phyloP scores from a whole-genome alignment of 2,329 filamentous ascomycete species.

The Claviceps sorghi region DNA sequence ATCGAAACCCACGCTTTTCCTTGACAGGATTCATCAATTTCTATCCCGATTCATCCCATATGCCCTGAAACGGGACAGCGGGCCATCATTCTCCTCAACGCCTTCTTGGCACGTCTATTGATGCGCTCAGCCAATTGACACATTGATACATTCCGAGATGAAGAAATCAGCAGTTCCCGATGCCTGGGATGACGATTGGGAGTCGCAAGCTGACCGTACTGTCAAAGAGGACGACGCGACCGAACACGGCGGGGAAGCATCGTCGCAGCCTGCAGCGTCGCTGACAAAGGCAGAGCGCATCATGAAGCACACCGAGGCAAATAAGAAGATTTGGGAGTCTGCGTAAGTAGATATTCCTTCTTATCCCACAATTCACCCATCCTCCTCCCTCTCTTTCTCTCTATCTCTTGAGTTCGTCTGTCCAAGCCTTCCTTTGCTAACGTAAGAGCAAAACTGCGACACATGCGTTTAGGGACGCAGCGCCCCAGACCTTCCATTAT shows the following conservation, averaged over 20 bases:
- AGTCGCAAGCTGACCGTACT: constrained; percentile 52
- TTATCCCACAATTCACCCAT: constrained; percentile 3
- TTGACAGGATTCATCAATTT: background rate
- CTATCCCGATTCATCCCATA: background rate
- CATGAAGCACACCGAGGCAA: constrained; percentile 68
- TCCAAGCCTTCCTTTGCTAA: constrained; percentile 2
- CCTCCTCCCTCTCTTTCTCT: background rate
- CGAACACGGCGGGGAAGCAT: constrained; percentile 10
- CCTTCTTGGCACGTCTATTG: background rate
- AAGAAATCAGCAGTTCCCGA: constrained; percentile 42
- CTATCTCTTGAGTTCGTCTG: background rate
- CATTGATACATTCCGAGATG: constrained; percentile 21
- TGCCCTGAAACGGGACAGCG: background rate
- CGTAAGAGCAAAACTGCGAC: background rate
- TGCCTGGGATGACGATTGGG: constrained; percentile 91
- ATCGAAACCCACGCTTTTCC: background rate
- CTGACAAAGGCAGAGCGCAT: constrained; percentile 63
- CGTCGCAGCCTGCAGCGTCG: constrained; percentile 13
- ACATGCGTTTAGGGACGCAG: constrained; percentile 40
- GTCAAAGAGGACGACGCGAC: constrained; percentile 22
- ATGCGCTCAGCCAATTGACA: background rate
- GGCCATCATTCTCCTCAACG: background rate
- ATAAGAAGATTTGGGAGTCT: constrained; percentile 76
- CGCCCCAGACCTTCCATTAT: constrained; percentile 60
- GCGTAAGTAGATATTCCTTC: constrained; percentile 41